These are phyloP conservation scores for Ricinus communis DNA, from an alignment of 345 rosid genomes.

Conservation along the genomic window DNA sequence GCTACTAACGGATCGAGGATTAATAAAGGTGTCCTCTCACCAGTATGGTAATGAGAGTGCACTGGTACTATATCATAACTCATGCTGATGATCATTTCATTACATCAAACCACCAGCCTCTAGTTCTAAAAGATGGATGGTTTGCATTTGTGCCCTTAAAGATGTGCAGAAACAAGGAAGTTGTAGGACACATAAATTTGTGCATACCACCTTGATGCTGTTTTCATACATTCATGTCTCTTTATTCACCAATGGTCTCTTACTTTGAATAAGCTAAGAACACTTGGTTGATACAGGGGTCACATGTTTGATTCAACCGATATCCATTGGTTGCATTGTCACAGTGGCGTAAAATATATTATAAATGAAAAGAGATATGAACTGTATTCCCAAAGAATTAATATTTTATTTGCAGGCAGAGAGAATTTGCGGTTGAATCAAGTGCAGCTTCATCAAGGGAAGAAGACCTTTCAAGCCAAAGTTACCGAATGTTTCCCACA, in stretches of 20 bases:
- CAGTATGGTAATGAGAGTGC: no score
- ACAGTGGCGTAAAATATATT: neutral
- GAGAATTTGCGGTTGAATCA: conserved; percentile 42
- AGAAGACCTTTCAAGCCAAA: conserved; percentile 76
- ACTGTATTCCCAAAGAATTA: neutral
- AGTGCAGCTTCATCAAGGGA: conserved; percentile 51
- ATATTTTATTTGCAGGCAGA: conserved; percentile 46
- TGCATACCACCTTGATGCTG: neutral
- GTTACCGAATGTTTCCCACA: conserved; percentile 67
- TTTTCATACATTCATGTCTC: neutral
- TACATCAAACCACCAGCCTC: neutral
- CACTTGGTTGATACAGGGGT: neutral
- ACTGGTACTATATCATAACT: neutral
- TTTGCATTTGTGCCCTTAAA: neutral
- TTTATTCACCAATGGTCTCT: neutral
- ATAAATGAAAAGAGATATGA: neutral
- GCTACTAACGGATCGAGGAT: neutral
- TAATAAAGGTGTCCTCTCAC: neutral
- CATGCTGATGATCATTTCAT: neutral
- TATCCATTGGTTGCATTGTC: neutral
- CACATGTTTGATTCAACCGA: neutral
- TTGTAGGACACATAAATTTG: neutral
- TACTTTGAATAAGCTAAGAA: neutral
- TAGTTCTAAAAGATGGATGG: neutral
- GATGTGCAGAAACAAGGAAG: neutral